These are phyloP conservation scores for Sporothrix protearum DNA, from an alignment of 2,329 filamentous ascomycete genomes.

Conservation along the genomic window DNA sequence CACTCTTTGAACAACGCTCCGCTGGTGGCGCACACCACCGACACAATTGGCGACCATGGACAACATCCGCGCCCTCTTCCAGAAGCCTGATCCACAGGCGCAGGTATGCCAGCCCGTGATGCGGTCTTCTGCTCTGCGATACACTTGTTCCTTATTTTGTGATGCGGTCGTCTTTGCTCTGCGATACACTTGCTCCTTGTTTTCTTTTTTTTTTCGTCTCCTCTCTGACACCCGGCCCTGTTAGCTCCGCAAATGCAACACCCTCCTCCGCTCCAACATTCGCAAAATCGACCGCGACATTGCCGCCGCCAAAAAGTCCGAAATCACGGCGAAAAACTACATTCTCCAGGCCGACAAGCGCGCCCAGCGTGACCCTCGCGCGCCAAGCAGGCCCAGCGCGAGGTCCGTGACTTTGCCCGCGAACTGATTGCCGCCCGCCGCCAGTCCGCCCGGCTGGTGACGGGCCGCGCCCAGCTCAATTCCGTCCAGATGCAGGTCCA, in stretches of 20 bases:
- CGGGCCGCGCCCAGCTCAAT: slow-evolving; percentile 84
- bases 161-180: too few species aligned
- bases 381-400: slow-evolving; percentile 71
- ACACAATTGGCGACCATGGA: slow-evolving; percentile 62
- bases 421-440: slow-evolving; percentile 82
- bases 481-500: slow-evolving; percentile 97
- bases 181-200: too few species aligned
- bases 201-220: too few species aligned
- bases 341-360: slow-evolving; percentile 81
- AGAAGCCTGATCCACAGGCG: slow-evolving; percentile 85
- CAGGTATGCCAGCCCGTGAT: slow-evolving; percentile 60
- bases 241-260: slow-evolving; percentile 92
- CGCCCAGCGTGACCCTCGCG: slow-evolving; percentile 76
- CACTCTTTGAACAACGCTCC: not conserved
- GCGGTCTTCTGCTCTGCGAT: too few species aligned
- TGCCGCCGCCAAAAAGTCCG: slow-evolving; percentile 68
- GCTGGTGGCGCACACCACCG: not conserved
- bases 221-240: too few species aligned
- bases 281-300: slow-evolving; percentile 96
- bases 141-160: too few species aligned
- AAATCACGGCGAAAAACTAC: slow-evolving; percentile 77
- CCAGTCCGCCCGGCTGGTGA: slow-evolving; percentile 69
- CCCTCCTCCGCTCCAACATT: slow-evolving; percentile 81
- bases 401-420: slow-evolving; percentile 82
- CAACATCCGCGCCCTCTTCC: slow-evolving; percentile 78